Evolutionary conservation across 2,329 filamentous ascomycete species (phyloP).

Genomic region (Huntiella decipiens): DNA sequence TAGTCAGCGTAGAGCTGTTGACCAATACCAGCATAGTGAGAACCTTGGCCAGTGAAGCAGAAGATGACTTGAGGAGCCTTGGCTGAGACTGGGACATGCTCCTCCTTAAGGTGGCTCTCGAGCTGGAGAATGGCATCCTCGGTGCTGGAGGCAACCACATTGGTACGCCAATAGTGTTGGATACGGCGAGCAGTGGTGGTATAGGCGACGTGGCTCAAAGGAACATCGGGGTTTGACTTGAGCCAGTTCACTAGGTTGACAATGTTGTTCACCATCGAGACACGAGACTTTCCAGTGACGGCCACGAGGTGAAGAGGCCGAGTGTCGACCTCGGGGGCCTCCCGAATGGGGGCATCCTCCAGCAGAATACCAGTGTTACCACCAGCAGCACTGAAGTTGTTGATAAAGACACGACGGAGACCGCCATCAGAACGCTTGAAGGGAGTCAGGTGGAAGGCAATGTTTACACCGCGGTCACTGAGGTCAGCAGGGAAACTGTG

Average conservation of each 20-base stretch:
- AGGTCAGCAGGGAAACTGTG: constrained; percentile 38
- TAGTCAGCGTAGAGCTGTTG: constrained; percentile 30
- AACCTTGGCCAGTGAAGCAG: constrained; percentile 38
- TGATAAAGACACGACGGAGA: constrained; percentile 34
- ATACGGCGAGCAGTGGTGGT: constrained; percentile 47
- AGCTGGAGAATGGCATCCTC: constrained; percentile 25
- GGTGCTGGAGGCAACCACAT: constrained; percentile 24
- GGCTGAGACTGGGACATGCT: constrained; percentile 31
- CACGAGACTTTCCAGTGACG: constrained; percentile 35
- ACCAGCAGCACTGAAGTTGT: constrained; percentile 54
- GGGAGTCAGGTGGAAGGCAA: constrained; percentile 33
- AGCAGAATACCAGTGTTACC: constrained; percentile 51
- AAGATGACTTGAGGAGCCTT: constrained; percentile 25
- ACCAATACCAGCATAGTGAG: constrained; percentile 32
- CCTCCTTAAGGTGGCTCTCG: constrained; percentile 34
- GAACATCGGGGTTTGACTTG: constrained; percentile 29
- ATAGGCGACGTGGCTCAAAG: constrained; percentile 42
- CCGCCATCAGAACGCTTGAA: constrained; percentile 29
- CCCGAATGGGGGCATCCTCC: constrained; percentile 37
- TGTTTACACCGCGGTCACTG: constrained; percentile 35
- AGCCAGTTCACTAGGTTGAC: constrained; percentile 35
- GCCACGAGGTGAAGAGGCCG: constrained; percentile 39
- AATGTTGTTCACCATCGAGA: constrained; percentile 39
- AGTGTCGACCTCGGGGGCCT: constrained; percentile 29
- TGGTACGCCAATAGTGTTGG: constrained; percentile 39